A percentile compares a stretch with the other conserved stretches of the same genome.
phyloP scores from a whole-genome alignment of 768 basidiomycete species.

The Hemileccinum impolitum region DNA sequence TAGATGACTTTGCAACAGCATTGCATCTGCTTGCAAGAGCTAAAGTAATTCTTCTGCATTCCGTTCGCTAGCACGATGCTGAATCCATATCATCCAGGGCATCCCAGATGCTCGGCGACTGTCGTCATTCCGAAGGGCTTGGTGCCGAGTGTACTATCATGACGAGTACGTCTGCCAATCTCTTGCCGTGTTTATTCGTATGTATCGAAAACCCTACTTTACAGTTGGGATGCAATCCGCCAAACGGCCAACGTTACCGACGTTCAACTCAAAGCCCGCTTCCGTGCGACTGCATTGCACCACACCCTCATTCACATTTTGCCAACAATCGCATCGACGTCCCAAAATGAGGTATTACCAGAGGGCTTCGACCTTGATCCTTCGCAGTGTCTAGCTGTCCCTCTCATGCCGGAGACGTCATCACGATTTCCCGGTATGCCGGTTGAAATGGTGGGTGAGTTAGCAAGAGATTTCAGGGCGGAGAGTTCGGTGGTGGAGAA shows the following conservation, averaged over 20 bases:
- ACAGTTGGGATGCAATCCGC: conserved; percentile 75
- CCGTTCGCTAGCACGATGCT: not conserved
- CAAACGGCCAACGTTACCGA: conserved; percentile 77
- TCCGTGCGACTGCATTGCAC: conserved; percentile 73
- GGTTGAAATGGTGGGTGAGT: conserved; percentile 55
- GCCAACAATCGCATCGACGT: conserved; percentile 24
- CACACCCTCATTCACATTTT: conserved; percentile 53
- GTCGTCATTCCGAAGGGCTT: conserved; percentile 71
- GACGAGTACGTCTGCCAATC: conserved; percentile 67
- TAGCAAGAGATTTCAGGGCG: conserved; percentile 56
- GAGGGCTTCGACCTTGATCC: conserved; percentile 55
- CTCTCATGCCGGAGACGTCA: conserved; percentile 55
- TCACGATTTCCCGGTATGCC: conserved; percentile 77
- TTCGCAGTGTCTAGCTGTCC: conserved; percentile 54
- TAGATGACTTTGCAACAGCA: conserved; percentile 67
- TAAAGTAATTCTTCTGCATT: conserved; percentile 35
- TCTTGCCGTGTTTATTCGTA: not conserved
- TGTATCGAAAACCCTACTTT: not conserved
- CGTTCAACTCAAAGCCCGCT: conserved; percentile 66
- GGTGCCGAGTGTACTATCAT: conserved; percentile 85
- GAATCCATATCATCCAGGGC: conserved; percentile 41
- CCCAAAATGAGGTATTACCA: conserved; percentile 34
- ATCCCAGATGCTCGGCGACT: conserved; percentile 66
- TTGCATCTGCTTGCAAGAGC: conserved; percentile 61
- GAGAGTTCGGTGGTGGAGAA: conserved; percentile 61